Base-by-base conservation (phyloP, 768 basidiomycete genomes). In the Lactarius deliciosus region DNA sequence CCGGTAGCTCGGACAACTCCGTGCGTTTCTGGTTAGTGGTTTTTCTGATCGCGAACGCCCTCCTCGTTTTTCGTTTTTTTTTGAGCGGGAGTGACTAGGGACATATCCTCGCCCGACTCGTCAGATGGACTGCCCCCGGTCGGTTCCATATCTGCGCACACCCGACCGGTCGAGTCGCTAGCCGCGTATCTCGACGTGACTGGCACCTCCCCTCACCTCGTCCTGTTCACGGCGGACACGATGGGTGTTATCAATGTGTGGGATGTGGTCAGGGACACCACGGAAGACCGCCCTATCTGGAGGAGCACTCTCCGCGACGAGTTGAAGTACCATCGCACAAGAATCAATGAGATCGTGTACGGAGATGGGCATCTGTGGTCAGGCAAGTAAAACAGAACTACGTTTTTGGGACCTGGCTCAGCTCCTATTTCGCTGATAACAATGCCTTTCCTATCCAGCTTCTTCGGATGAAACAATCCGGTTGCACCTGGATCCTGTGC, bases 211-310 rank as follows among this genome's bases (percentile, higher is more conserved):
- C 79, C 22, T 83, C 79, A 36, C 0, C 56, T 63, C 40, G 77
- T 82, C 32, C 76, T 98, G 5, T 92, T 89, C 74, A 93, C 94
- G 0, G 93, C 85, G 8, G 96, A 98, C 76, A 96, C 92, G 3
- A 91, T 98, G 88, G 97, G 96, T 2, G 75, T 90, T 10, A 86
- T 98, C 74, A 91, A 89, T 66, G 77, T 86, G 34, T 99, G 96
- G 96, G 77, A 83, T 30, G 73, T 96, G 59, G 76, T 77, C 56
- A 76, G 74, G 61, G 83, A 83, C 69, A 30, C 62, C 79, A 80
- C 5, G 68, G 81, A 81, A 1, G 77, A 73, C 22, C 72, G 76
- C 11, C 76, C 82, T 1, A 78, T 85, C 54, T 88, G 89, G 87
- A 76, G 76, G 55, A 77, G 79, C 70, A 78, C 78, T 5, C 73